Percentiles rank a stretch among this genome's conserved stretches.
These are phyloP conservation scores for Coemansia sp. DNA, from an alignment of 192 early-diverging fungal genomes.

Conservation along the genomic window DNA sequence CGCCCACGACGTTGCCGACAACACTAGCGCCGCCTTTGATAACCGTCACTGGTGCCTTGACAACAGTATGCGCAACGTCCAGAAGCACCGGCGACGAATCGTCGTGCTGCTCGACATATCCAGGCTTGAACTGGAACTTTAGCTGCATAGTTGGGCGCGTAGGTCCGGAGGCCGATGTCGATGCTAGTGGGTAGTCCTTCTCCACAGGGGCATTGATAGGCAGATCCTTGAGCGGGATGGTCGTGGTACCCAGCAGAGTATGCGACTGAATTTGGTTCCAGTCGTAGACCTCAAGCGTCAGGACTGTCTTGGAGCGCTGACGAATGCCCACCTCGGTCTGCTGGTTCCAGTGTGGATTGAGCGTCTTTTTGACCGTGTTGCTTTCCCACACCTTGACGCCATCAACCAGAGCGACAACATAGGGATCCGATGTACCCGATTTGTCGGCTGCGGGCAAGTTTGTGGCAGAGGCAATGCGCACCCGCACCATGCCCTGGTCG, in stretches of 20 bases:
- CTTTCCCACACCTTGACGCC: conserved; percentile 67
- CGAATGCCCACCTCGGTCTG: conserved; percentile 58
- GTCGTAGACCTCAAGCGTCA: conserved; percentile 68
- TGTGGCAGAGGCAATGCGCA: conserved; percentile 56
- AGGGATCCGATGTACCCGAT: conserved; percentile 71
- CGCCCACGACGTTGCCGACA: conserved; percentile 47
- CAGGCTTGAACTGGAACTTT: conserved; percentile 59
- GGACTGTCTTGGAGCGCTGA: conserved; percentile 51
- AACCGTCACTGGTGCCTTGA: conserved; percentile 56
- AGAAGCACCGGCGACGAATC: conserved; percentile 53
- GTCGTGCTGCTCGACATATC: conserved; percentile 54
- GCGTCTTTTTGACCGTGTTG: conserved; percentile 65
- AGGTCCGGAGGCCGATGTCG: conserved; percentile 9
- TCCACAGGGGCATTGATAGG: conserved; percentile 53
- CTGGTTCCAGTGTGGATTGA: conserved; percentile 72
- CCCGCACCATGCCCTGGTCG: conserved; percentile 62
- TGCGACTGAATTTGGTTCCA: conserved; percentile 72
- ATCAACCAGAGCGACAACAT: conserved; percentile 60
- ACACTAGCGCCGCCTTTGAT: conserved; percentile 55
- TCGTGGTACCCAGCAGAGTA: conserved; percentile 55
- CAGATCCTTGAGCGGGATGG: conserved; percentile 55
- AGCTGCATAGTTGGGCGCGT: conserved; percentile 52
- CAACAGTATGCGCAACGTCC: conserved; percentile 53
- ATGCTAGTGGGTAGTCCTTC: conserved; percentile 41
- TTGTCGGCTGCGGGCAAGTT: conserved; percentile 69